Conservation (phyloP, 1,284 basidiomycete genomes). For the Trichosporon ovoides region DNA sequence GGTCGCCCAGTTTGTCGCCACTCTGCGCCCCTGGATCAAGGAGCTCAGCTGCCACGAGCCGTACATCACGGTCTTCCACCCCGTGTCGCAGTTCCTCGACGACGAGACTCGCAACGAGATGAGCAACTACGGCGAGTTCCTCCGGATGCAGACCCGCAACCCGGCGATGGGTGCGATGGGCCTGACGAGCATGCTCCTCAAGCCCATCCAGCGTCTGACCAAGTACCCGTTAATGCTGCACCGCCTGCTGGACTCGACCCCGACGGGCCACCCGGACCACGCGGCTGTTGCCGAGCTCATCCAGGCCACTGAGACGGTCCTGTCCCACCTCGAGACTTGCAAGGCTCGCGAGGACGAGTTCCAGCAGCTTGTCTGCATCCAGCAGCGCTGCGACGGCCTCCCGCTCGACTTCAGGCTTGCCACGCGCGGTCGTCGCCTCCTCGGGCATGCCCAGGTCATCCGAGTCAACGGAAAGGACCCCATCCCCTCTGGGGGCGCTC, state of each 20-base stretch:
- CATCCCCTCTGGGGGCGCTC: slow-evolving; percentile 4
- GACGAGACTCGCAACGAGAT: slow-evolving; percentile 54
- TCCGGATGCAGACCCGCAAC: slow-evolving; percentile 65
- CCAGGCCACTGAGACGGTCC: slow-evolving; percentile 61
- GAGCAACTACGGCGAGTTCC: slow-evolving; percentile 76
- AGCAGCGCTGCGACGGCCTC: slow-evolving; percentile 59
- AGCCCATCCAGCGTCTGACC: slow-evolving; percentile 67
- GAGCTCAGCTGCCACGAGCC: slow-evolving; percentile 75
- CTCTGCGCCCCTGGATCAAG: slow-evolving; percentile 58
- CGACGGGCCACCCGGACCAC: slow-evolving; percentile 63
- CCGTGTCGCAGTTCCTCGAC: slow-evolving; percentile 57
- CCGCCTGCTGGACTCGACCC: slow-evolving; percentile 64
- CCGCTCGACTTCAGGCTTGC: slow-evolving; percentile 57
- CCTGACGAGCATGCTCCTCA: slow-evolving; percentile 63
- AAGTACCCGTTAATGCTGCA: slow-evolving; percentile 54
- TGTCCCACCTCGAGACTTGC: slow-evolving; percentile 71
- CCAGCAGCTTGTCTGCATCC: slow-evolving; percentile 61
- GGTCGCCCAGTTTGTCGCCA: slow-evolving; percentile 56
- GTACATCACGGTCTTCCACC: slow-evolving; percentile 68
- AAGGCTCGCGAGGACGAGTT: slow-evolving; percentile 79
- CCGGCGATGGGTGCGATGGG: slow-evolving; percentile 62
- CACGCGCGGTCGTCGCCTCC: slow-evolving; percentile 63
- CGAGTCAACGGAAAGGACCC: slow-evolving; percentile 28
- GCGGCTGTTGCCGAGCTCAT: slow-evolving; percentile 62
- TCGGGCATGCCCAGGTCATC: slow-evolving; percentile 61